Evolutionary conservation across 805 yeast genomes (phyloP), one percentile per base, ranked within the genome.

Genomic region (Saturnispora kantuleensis): DNA sequence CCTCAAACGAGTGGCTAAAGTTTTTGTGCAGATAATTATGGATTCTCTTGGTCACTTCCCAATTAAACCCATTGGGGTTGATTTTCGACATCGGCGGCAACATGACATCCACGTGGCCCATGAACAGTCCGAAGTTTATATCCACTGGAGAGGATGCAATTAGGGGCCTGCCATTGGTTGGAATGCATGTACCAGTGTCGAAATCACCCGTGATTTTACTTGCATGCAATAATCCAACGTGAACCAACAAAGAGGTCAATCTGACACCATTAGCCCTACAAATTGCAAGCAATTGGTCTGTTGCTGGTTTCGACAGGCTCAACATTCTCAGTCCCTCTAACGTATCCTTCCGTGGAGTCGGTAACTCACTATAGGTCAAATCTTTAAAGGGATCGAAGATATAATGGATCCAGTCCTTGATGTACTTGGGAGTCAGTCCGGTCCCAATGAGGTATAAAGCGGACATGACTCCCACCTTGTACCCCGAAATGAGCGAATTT

Each of bases 141-240:
- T 35, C 41, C n/a, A 46, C 13, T 13, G 37, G 12, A 6, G 28
- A 31, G 1, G 35, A 46, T 12, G 33, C 31, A 10, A 50, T 46
- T 1, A 30, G n/a, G 1, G 31, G 7, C 38, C 63, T 50, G 3
- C 53, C 35, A 38, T 58, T 50, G 3, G 47, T 52, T 4, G 64
- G 62, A 34, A 59, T 41, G 0, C 38, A 5, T 1, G 44, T 48
- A 4, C 9, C 3, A 0, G 54, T 47, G 35, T 52, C 55, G 9
- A 47, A 34, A 3, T 50, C 50, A 9, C 41, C 38, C 5, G 42
- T 37, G 11, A 38, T 12, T 8, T 26, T 31, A 11, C 16, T 32
- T 4, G 38, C 38, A 11, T 41, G 41, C 11, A 43, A 28, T 16
- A 38, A 12, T 6, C 46, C 41, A 6, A 38, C 9, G 30, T 38